Evolutionary conservation across 768 basidiomycete genomes (phyloP).

Genomic region (Baorangia bicolor): DNA sequence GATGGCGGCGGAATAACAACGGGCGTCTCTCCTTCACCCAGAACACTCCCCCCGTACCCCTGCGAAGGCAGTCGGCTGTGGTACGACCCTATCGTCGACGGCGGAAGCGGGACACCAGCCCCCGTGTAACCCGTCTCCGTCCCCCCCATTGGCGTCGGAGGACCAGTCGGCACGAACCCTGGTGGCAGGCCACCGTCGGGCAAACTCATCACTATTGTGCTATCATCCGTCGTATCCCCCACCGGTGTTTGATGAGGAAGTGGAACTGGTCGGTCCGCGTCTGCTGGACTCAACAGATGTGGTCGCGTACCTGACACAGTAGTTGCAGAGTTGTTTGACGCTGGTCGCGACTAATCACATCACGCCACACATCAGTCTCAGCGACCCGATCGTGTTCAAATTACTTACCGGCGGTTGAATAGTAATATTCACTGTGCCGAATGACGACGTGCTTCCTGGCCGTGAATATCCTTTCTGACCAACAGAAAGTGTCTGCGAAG

Average conservation of each 20-base stretch:
- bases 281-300: conserved; percentile 39
- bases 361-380: conserved; percentile 8
- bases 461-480: conserved; percentile 24
- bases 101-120: conserved; percentile 32
- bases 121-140: conserved; percentile 24
- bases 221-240: conserved; percentile 2
- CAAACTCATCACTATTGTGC: conserved; percentile 26
- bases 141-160: conserved; percentile 14
- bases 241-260: conserved; percentile 21
- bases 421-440: conserved; percentile 33
- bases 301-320: conserved; percentile 25
- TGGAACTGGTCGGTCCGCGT: conserved; percentile 39
- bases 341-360: conserved; percentile 37
- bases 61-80: conserved; percentile 24
- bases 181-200: conserved; percentile 34
- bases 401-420: conserved; percentile 33
- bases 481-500: conserved; percentile 23
- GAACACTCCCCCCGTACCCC: conserved; percentile 4
- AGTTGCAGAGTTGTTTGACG: conserved; percentile 35
- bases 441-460: conserved; percentile 30
- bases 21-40: conserved; percentile 3
- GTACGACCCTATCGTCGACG: conserved; percentile 28
- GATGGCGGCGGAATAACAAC: conserved; percentile 32
- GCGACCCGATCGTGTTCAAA: neutral
- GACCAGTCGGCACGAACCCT: conserved; percentile 36